These are phyloP conservation scores for Taiozyma sp. DNA, from an alignment of 1,139 yeast genomes.

Conservation along the genomic window DNA sequence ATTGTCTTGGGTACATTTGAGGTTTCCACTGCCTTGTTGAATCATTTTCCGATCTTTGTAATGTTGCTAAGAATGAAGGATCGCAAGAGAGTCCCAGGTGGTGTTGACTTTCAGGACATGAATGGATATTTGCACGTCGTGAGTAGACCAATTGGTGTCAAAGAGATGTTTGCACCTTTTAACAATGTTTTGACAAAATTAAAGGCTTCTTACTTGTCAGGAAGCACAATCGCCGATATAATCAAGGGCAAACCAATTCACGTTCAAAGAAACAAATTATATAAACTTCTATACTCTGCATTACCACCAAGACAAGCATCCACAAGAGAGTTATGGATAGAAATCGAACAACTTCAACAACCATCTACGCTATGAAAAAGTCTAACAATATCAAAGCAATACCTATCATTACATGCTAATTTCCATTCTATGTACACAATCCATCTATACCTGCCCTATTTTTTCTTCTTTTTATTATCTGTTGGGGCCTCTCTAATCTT, in stretches of 20 bases:
- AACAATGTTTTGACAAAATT: slow-evolving; percentile 34
- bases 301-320: slow-evolving; percentile 37
- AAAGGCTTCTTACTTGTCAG: slow-evolving; percentile 37
- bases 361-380: not conserved
- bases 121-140: slow-evolving; percentile 27
- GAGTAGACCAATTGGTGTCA: slow-evolving; percentile 39
- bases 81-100: slow-evolving; percentile 86
- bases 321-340: slow-evolving; percentile 23
- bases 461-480: slow-evolving; percentile 34
- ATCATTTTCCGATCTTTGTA: slow-evolving; percentile 85
- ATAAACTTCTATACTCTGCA: slow-evolving; percentile 42
- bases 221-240: slow-evolving; percentile 33
- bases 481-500: slow-evolving; percentile 49
- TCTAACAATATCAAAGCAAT: not conserved
- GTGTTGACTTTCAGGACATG: slow-evolving; percentile 43
- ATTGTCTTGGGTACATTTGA: slow-evolving; percentile 50
- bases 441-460: slow-evolving; percentile 20
- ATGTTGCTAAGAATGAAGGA: slow-evolving; percentile 74
- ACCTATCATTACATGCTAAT: not conserved
- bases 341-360: slow-evolving; percentile 9
- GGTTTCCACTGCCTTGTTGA: slow-evolving; percentile 55
- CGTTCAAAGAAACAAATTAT: slow-evolving; percentile 40
- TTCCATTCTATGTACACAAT: slow-evolving; percentile 6
- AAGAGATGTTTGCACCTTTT: slow-evolving; percentile 44
- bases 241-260: slow-evolving; percentile 41